Evolutionary conservation across 1,284 basidiomycete genomes (phyloP).

Genomic region (Phlebopus sp.): DNA sequence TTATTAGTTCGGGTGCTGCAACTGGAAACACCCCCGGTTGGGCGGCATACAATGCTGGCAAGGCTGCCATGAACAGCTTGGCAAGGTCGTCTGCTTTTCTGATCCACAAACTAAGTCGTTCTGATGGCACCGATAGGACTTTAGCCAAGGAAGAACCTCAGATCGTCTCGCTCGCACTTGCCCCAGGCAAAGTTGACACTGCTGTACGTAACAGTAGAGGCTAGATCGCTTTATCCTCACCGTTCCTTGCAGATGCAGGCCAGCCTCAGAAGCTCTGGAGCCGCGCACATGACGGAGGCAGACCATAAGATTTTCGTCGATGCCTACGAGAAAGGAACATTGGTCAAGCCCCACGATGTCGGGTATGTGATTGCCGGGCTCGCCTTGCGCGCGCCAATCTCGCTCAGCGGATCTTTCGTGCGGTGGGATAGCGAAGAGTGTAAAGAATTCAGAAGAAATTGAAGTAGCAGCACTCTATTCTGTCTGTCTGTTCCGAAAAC

Average conservation of each 20-base stretch:
- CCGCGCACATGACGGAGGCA: conserved; percentile 46
- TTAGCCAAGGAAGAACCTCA: conserved; percentile 77
- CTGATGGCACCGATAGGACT: conserved; percentile 51
- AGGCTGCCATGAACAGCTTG: conserved; percentile 85
- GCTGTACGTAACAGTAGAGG: conserved; percentile 37
- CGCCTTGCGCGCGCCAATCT: conserved; percentile 52
- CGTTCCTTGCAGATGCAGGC: conserved; percentile 62
- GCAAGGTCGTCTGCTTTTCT: conserved; percentile 47
- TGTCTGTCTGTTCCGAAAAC: background rate
- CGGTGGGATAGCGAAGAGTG: conserved; percentile 68
- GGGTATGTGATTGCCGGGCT: conserved; percentile 76
- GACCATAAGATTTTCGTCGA: conserved; percentile 60
- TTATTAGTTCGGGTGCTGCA: conserved; percentile 82
- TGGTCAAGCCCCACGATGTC: conserved; percentile 68
- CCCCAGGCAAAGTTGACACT: conserved; percentile 86
- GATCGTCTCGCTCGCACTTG: conserved; percentile 71
- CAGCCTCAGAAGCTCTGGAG: conserved; percentile 46
- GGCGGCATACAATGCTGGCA: conserved; percentile 77
- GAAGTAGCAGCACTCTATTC: conserved; percentile 7
- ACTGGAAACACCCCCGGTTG: conserved; percentile 64
- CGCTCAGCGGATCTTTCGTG: conserved; percentile 72
- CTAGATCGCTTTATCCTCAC: conserved; percentile 3
- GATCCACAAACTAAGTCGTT: background rate
- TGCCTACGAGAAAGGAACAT: conserved; percentile 57
- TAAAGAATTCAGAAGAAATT: conserved; percentile 46